These are phyloP conservation scores for Hanseniaspora lachancei DNA, from an alignment of 805 yeast genomes.

Conservation along the genomic window DNA sequence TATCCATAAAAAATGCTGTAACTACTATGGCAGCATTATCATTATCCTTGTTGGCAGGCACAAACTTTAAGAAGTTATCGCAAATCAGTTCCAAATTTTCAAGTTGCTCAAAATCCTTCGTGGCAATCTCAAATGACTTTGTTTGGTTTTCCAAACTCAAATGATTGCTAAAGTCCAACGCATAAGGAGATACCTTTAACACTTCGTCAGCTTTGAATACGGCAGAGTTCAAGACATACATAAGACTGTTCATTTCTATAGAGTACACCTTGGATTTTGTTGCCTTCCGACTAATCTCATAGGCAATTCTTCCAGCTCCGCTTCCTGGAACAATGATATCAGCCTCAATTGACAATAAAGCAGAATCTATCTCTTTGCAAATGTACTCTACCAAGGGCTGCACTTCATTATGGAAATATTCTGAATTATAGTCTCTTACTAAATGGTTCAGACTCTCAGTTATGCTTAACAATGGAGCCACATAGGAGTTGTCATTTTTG, in stretches of 20 bases:
- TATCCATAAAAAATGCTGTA: slow-evolving; percentile 73
- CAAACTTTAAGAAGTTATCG: slow-evolving; percentile 54
- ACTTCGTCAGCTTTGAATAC: slow-evolving; percentile 29
- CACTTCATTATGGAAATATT: slow-evolving; percentile 36
- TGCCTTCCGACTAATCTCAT: slow-evolving; percentile 36
- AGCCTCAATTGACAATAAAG: slow-evolving; percentile 28
- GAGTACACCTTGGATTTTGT: slow-evolving; percentile 46
- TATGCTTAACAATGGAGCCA: slow-evolving; percentile 32
- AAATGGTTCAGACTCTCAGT: slow-evolving; percentile 63
- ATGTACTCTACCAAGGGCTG: slow-evolving; percentile 44
- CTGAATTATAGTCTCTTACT: slow-evolving; percentile 60
- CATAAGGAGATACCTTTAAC: slow-evolving; percentile 34
- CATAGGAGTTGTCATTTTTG: not conserved
- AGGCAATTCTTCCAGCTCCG: slow-evolving; percentile 70
- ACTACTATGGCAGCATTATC: slow-evolving; percentile 41
- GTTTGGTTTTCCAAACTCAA: slow-evolving; percentile 36
- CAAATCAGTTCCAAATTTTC: slow-evolving; percentile 35
- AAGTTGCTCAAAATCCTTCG: slow-evolving; percentile 29
- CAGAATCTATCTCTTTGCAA: slow-evolving; percentile 11
- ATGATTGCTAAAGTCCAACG: slow-evolving; percentile 63
- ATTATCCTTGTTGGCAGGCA: slow-evolving; percentile 20
- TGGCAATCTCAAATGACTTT: slow-evolving; percentile 28
- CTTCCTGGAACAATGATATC: slow-evolving; percentile 72
- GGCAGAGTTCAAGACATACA: slow-evolving; percentile 58
- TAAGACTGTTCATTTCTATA: slow-evolving; percentile 61